Base-by-base conservation (phyloP, 1,284 basidiomycete genomes). In the Caloboletus firmus region DNA sequence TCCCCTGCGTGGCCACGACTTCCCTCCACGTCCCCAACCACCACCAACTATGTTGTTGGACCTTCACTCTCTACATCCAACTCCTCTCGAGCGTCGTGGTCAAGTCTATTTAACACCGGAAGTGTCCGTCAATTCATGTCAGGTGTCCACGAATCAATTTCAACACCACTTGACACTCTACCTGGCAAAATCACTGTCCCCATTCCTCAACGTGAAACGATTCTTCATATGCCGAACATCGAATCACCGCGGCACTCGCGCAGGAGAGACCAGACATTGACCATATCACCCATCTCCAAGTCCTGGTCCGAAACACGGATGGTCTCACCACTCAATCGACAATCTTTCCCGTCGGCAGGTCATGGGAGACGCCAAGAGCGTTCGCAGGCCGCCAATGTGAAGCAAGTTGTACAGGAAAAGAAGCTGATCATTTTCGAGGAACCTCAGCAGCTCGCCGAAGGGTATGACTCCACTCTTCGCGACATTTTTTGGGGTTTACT, bases 71-170 rank as follows among this genome's bases (percentile, higher is more conserved):
- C 74, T 15, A 69, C 71, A 18, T 83, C 85, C 0, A 75, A 71
- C 26, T 81, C 82, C 13, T 89, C 88, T 4, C 77, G 82, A 43
- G 85, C 82, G 3, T 88, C 89, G 0, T 89, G 88, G 89, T 87
- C 87, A 0, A 89, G 82, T 62, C 64, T 91, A 5, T 87, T 89
- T 65, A 85, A 82, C 52, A 71, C 84, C 1, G 80, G 79, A 10
- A 79, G 75, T 40, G 75, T 89, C 69, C 77, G 84, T 22, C 84
- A 87, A 48, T 79, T 89, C 46, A 82, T 90, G 73, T 74, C 74
- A 10, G 79, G 80, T 31, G 68, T 78, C 42, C 78, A 79, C 34
- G 82, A 81, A 54, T 74, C 76, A 1, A 67, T 81, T 11, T 76
- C 69, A 9, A 76, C 76, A 1, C 78, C 79, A 17, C 62, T 70